These are phyloP conservation scores for Septoria petroselini DNA, from an alignment of 2,329 filamentous ascomycete genomes.

Conservation along the genomic window DNA sequence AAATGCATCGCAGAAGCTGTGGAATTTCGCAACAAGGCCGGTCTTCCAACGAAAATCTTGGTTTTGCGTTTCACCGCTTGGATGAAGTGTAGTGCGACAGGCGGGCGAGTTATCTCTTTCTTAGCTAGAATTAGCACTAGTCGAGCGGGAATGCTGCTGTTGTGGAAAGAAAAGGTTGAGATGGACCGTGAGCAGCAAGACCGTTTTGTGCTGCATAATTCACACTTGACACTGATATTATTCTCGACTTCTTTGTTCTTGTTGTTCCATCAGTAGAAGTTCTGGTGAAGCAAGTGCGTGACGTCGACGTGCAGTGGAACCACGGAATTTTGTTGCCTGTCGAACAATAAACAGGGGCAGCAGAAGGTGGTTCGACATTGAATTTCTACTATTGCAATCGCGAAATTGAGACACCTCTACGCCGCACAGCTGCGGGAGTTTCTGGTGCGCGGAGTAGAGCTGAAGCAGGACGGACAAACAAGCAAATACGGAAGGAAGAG, in stretches of 20 bases:
- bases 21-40: no score
- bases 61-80: neutral
- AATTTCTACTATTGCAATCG: neutral
- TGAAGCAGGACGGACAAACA: neutral
- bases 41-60: no score
- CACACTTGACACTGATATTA: no score
- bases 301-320: neutral
- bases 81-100: neutral
- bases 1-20: no score
- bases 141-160: neutral
- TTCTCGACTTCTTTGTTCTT: no score
- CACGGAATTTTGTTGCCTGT: neutral
- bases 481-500: no score
- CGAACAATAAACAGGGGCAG: neutral
- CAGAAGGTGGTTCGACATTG: slow-evolving; percentile 8
- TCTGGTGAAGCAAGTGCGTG: neutral
- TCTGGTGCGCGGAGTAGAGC: neutral
- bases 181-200: no score
- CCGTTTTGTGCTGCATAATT: no score
- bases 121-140: neutral
- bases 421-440: neutral
- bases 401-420: no score
- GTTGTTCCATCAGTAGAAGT: neutral
- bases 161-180: no score
- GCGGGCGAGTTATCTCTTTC: neutral